phyloP scores from a whole-genome alignment of 441 rosid species.

The Adansonia madagascariensis region DNA sequence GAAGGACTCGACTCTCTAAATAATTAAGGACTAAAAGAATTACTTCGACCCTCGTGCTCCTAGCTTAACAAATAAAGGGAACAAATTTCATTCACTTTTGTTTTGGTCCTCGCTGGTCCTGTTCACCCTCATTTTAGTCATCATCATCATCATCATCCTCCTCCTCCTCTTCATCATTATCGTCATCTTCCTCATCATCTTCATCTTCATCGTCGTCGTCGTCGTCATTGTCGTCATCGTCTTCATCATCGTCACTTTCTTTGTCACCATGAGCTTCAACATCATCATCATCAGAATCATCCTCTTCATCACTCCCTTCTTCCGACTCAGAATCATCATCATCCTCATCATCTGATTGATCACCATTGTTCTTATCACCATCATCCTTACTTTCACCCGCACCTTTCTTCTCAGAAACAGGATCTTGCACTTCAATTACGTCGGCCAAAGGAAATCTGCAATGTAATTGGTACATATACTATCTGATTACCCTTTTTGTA shows the following conservation, averaged over 20 bases:
- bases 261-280: neutral
- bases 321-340: neutral
- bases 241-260: neutral
- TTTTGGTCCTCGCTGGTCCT: neutral
- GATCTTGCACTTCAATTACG: neutral
- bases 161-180: neutral
- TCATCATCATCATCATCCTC: neutral
- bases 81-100: neutral
- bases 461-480: neutral
- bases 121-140: neutral
- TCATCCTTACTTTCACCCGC: conserved; percentile 14
- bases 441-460: conserved; percentile 12
- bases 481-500: neutral
- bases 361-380: neutral
- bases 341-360: neutral
- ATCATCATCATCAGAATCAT: conserved; percentile 4
- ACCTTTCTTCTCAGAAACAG: conserved; percentile 8
- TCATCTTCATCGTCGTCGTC: neutral
- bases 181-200: neutral
- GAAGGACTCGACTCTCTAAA: neutral
- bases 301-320: conserved; percentile 12
- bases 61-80: neutral
- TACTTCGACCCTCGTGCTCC: neutral
- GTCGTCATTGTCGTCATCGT: neutral
- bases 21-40: neutral